Base-by-base conservation (phyloP, 345 rosid species). In the Citrus cavaleriei region DNA sequence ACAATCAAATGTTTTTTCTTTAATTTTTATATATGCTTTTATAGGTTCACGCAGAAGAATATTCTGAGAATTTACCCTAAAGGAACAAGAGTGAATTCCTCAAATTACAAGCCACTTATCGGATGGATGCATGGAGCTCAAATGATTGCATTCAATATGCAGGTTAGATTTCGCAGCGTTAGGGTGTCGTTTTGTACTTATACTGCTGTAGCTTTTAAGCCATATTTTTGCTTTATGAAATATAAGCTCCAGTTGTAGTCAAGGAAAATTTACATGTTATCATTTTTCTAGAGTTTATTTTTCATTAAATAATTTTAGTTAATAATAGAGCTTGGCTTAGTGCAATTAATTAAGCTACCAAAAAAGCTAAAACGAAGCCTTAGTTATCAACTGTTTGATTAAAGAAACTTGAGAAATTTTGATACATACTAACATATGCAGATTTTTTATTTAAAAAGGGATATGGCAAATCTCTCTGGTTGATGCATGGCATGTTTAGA, bases 71-170 rank as follows among this genome's bases (percentile, higher is more conserved):
- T 96, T 70, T 96, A 96, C 67, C 99, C 99, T 0, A 96, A 94
- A 83, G 98, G 97, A 58, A 93, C 86, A 63, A 88, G 98, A 78
- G 84, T 96, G 63, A 79, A 87, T 78, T 96, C 99, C n/a, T 90
- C 99, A 28, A 96, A 96, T 82, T 96, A 89, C 82, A 89, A 94
- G 77, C 98, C 99, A 5, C 87, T 86, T 37, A 74, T 90, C 16
- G 98, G 97, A 46, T 96, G 99, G 99, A 91, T 87, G 85, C 98
- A 94, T n/a, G 98, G 99, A 32, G 98, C 99, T 70, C 99, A 96
- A 85, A 96, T 96, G 99, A 88, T 96, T 80, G 99, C 99, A 73
- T 95, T 95, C 77, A 95, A 95, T 70, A 95, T 92, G 96, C 97
- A 91, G 94, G 96, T 30, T 49, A 30, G 34, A 19, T n/a, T 12